Percentiles rank a stretch among this genome's conserved stretches.
Conservation (phyloP, 2,329 filamentous ascomycete genomes). For the Aureobasidium pullulans region DNA sequence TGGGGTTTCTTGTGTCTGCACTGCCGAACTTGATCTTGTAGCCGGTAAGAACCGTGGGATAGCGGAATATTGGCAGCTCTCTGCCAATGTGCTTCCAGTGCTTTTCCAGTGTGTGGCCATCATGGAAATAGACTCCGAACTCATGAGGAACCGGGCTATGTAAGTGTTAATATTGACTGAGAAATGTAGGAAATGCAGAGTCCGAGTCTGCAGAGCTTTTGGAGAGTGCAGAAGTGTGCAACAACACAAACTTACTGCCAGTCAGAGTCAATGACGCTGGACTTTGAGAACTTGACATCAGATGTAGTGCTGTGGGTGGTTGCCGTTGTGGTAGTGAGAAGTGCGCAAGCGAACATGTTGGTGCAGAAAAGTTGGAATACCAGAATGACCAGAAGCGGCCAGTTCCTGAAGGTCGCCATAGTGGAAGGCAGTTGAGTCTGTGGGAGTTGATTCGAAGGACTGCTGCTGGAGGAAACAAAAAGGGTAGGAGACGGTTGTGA, state of each 20-base stretch:
- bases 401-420: not conserved
- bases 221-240: too few relatives aligned
- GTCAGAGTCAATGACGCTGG: too few relatives aligned
- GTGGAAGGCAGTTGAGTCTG: not conserved
- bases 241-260: too few relatives aligned
- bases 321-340: too few relatives aligned
- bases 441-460: not conserved
- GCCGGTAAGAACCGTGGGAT: not conserved
- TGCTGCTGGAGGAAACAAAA: not conserved
- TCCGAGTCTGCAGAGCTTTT: too few relatives aligned
- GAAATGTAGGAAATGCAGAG: too few relatives aligned
- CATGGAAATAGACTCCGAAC: not conserved
- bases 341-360: not conserved
- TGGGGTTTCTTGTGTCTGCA: not conserved
- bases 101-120: not conserved
- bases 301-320: too few relatives aligned
- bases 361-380: not conserved
- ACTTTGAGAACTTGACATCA: too few relatives aligned
- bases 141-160: not conserved
- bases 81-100: not conserved
- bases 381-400: not conserved
- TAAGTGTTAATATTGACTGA: not conserved
- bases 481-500: not conserved
- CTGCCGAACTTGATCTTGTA: not conserved
- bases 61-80: not conserved